phyloP scores from a whole-genome alignment of 1,284 basidiomycete genomes.

The Leccinum griseonigrum region DNA sequence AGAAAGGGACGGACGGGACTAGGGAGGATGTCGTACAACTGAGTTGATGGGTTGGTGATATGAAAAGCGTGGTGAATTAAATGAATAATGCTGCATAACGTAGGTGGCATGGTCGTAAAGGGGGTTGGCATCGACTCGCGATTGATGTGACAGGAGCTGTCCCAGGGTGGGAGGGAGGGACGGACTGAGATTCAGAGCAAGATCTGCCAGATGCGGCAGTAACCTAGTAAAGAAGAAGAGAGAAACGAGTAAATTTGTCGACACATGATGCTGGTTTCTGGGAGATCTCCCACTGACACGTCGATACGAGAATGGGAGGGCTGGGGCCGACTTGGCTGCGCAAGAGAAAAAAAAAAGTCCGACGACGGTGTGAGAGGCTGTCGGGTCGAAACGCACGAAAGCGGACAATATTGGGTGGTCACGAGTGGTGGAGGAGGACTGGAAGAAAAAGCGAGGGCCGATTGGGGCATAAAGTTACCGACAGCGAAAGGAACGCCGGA shows the following conservation, averaged over 20 bases:
- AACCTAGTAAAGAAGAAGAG: neutral
- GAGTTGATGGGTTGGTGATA: constrained; percentile 6
- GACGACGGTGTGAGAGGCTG: constrained; percentile 24
- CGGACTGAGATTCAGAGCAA: constrained; percentile 14
- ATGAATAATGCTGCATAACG: constrained; percentile 15
- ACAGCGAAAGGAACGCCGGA: constrained; percentile 24
- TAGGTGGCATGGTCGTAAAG: constrained; percentile 10
- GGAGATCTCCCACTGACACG: constrained; percentile 26
- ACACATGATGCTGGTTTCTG: constrained; percentile 15
- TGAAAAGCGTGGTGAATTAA: constrained; percentile 14
- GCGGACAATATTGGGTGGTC: neutral
- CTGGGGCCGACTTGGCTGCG: constrained; percentile 22
- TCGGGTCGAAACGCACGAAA: constrained; percentile 5
- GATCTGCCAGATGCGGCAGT: constrained; percentile 23
- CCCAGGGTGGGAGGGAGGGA: constrained; percentile 16
- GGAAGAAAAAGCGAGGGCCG: constrained; percentile 11
- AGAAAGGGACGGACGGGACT: neutral
- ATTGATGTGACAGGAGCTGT: constrained; percentile 29
- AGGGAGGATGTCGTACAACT: constrained; percentile 8
- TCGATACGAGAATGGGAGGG: constrained; percentile 7
- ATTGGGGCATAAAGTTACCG: constrained; percentile 31
- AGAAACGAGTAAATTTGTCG: constrained; percentile 13
- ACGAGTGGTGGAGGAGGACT: constrained; percentile 6
- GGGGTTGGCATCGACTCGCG: constrained; percentile 11
- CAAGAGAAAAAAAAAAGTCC: constrained; percentile 15